Base-by-base conservation (phyloP, 2,329 filamentous ascomycete genomes). In the Scolecobasidium constrictum region DNA sequence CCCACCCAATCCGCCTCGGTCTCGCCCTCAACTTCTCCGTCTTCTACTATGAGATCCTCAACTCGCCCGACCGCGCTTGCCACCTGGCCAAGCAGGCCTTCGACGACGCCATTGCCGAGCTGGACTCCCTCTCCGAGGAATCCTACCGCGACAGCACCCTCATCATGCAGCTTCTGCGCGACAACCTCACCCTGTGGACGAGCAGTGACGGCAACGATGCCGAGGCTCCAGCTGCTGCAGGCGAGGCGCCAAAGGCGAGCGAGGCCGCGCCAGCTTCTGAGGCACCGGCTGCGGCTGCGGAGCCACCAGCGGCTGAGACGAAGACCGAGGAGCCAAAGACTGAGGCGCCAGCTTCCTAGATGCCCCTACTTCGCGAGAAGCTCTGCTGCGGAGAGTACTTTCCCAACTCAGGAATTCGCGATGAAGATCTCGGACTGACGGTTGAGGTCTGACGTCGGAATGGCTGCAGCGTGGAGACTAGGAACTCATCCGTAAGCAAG, bases 1-100 rank as follows among this genome's bases (percentile, higher is more conserved):
- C 92, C 49, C 90, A 96, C 77, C 90, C 90, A 58, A 96, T 96
- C 73, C 88, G 90, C 60, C 86, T 96, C 53, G 90, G 90, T 67
- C 83, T 96, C 60, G 90, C 90, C 55, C 81, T 96, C 56, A 96
- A 95, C 83, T 95, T 96, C 80, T 95, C 88, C 51, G 90, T 95
- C 60, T 95, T 95, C 77, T 94, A 94, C 80, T 94, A 95, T 70
- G 92, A 95, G 78, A 95, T 95, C 65, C 75, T 95, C 63, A 96
- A 95, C 82, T 93, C 88, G 26, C 90, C 88, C 60, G 88, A 95
- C 69, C 86, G 85, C 63, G 90, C 90, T 61, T 96, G 90, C 80
- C 90, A 96, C 66, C 81, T 96, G 54, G 90, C 90, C 69, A 96
- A 96, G 81, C 90, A 96, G 75, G 90, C 92, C 40, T 96, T 96